Evolutionary conservation across 345 rosid genomes (phyloP).

Genomic region (Isatis tinctoria): DNA sequence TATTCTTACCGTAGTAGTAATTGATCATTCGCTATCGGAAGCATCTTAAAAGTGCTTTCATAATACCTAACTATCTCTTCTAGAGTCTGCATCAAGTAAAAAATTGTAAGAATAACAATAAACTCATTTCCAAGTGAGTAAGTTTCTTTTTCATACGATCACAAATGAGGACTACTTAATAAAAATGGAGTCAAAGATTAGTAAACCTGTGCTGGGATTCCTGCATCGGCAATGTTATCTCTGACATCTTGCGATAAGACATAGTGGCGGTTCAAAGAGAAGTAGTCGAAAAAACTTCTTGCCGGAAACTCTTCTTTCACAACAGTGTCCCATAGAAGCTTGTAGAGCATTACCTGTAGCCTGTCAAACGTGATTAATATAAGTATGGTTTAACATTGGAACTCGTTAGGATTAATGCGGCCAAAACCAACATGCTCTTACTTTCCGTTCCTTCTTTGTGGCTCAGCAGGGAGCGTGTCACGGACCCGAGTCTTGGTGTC

Average conservation of each 20-base stretch:
- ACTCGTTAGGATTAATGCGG: not conserved
- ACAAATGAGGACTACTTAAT: not conserved
- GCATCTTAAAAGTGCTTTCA: conserved; percentile 46
- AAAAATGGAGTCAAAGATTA: not conserved
- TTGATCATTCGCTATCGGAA: conserved; percentile 44
- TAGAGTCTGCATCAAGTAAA: conserved; percentile 52
- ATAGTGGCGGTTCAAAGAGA: conserved; percentile 46
- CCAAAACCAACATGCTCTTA: conserved; percentile 4
- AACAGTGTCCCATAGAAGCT: conserved; percentile 67
- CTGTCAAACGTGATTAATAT: conserved; percentile 29
- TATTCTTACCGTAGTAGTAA: conserved; percentile 56
- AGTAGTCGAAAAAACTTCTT: conserved; percentile 46
- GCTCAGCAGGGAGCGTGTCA: conserved; percentile 62
- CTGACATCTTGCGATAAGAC: conserved; percentile 56
- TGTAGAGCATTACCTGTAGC: conserved; percentile 85
- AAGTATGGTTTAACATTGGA: not conserved
- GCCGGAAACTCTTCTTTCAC: conserved; percentile 49
- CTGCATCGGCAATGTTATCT: conserved; percentile 44
- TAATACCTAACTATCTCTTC: conserved; percentile 56
- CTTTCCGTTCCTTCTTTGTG: conserved; percentile 87
- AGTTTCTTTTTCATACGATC: not conserved
- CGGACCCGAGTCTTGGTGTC: conserved; percentile 69
- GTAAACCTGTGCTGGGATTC: conserved; percentile 58
- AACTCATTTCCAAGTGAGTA: not conserved
- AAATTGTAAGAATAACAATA: not conserved